Base-by-base conservation (phyloP, 108 stramenopile species). In the Epithemia pelagica region DNA sequence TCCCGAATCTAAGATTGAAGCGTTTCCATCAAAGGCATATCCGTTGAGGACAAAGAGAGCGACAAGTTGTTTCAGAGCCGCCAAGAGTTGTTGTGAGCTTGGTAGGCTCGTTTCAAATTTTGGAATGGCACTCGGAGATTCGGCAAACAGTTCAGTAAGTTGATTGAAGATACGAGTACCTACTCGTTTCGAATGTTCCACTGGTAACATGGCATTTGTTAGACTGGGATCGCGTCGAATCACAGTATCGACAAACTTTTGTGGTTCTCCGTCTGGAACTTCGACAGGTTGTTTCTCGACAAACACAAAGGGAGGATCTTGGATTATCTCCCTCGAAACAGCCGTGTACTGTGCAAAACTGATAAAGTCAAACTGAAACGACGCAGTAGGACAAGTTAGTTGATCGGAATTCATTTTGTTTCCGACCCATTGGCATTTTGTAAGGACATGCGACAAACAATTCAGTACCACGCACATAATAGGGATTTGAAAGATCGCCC, bases 321-420 rank as follows among this genome's bases (percentile, higher is more conserved):
- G 31, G 5, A 71, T 69, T 0, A 92, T 74, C 66, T 88, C 88
- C 64, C 91, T 62, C 33, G 62, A 66, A 25, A 95, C 91, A 20
- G 90, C 86, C 3, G 72, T 55, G 62, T 91, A 90, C 69, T 95
- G 94, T 24, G 90, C 89, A 78, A 85, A 91, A 0, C 84, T 86
- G 54, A 95, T 91, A 65, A 89, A 91, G 75, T 95, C 94, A 79
- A 95, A 95, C 37, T 46, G 37, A 5, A 46, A 46, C n/a, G n/a
- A n/a, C n/a, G n/a, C n/a, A n/a, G n/a, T n/a, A n/a, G n/a, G n/a
- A n/a, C n/a, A n/a, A n/a, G n/a, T n/a, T n/a, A n/a, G n/a, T n/a
- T n/a, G n/a, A n/a, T n/a, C n/a, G n/a, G n/a, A n/a, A n/a, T n/a
- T n/a, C n/a, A n/a, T n/a, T n/a, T n/a, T n/a, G n/a, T n/a, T n/a